Base-by-base conservation (phyloP, 441 rosid genomes). In the Mallotus japonicus region DNA sequence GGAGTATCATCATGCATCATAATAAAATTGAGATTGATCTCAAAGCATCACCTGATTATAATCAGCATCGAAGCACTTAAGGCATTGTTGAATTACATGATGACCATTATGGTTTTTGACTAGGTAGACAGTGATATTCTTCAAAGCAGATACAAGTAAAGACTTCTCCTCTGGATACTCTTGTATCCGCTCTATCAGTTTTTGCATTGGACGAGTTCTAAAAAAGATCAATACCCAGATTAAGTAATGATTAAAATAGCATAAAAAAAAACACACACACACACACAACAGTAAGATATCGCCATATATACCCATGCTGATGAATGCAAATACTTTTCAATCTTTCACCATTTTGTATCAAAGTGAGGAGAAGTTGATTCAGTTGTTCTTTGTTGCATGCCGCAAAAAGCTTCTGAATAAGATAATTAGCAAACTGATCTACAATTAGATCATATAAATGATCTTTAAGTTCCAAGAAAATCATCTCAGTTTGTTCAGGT, bases 131-230 rank as follows among this genome's bases (percentile, higher is more conserved):
- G 75, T 66, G n/a, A 69, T 51, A 1, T 69, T 62, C n/a, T 65
- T 75, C 77, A 88, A 68, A 47, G 73, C 71, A 0, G 76, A 74
- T 14, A 73, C 22, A 14, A 88, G 50, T 8, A 56, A 44, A 1
- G 42, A 13, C 47, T 12, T 81, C 49, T 84, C 82, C 28, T 75
- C 76, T 1, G 49, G 24, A 2, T 53, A 4, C 5, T 73, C 64
- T 7, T 24, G 66, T 12, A 78, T 54, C 5, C 8, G n/a, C 6
- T 79, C 80, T 65, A 84, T 64, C 67, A 86, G 32, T 73, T 78
- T 79, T 73, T 84, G 88, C 40, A 86, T 28, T 0, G 71, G 74
- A 24, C 80, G 83, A 71, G 77, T 75, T n/a, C 89, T 83, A 40
- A 32, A 64, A n/a, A 63, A 12, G 62, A 59, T 22, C 10, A 42